Base-by-base conservation (phyloP, 176 grass and related monocot species). In the Avena eriantha region DNA sequence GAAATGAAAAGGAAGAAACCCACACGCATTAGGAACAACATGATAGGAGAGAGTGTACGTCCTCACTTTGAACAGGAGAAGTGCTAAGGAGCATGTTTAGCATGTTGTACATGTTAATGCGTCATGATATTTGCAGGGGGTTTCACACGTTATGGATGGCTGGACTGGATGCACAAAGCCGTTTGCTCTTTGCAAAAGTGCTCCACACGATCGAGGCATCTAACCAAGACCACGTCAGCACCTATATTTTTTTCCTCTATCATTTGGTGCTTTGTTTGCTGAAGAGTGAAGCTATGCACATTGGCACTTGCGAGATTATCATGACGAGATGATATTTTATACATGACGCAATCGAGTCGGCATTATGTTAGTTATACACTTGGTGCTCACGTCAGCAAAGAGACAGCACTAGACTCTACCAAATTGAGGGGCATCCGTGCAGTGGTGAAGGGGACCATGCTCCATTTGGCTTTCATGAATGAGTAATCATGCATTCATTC, bases 371-470 rank as follows among this genome's bases (percentile, higher is more conserved):
- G 14, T 34, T 67, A 13, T 51, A 31, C 29, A 33, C 57, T 48
- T 64, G 22, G 61, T 71, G 80, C 26, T 70, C 14, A 72, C 72
- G 36, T 83, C 34, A 72, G 55, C 65, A 72, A 56, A 83, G 60
- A 72, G 49, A 17, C 33, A 56, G 31, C 67, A 51, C 46, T 35
- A 70, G 48, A 23, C 16, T 13, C 60, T 19, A 35, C 10, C 48
- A 82, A 70, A 55, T 56, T 48, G 80, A 24, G 53, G 64, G 2
- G 31, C 19, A 36, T 41, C 14, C 10, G 34, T 26, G 49, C 17
- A 56, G 66, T 50, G 80, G n/a, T 53, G 18, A 35, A 36, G 63
- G 43, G 45, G 18, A 10, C 18, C 61, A 11, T 66, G 39, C 2
- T 31, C 41, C 78, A 81, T 69, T 69, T 35, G 47, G 47, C 63